Percentiles rank a stretch among this genome's conserved stretches.
These are phyloP conservation scores for Helicostylum pulchrum DNA, from an alignment of 192 early-diverging fungal genomes.

Conservation along the genomic window DNA sequence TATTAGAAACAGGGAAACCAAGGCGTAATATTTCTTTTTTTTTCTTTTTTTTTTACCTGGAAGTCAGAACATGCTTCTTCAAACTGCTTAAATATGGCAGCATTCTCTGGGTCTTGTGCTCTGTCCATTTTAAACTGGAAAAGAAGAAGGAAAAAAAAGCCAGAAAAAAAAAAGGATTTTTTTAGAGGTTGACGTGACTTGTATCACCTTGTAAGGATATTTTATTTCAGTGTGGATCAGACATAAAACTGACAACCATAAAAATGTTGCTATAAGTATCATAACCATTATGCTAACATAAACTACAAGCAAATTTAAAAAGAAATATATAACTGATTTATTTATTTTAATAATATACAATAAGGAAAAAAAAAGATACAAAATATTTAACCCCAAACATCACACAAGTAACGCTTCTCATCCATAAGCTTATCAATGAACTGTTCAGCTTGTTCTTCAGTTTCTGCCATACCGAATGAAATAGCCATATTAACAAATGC, in stretches of 20 bases:
- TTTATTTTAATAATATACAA: neutral
- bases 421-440: conserved; percentile 15
- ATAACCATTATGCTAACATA: too few species aligned
- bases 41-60: conserved; percentile 36
- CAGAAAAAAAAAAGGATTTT: neutral
- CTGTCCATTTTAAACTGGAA: neutral
- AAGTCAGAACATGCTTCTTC: conserved; percentile 54
- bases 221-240: too few species aligned
- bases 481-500: conserved; percentile 18
- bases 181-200: too few species aligned
- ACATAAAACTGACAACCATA: too few species aligned
- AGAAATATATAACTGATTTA: too few species aligned
- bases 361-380: neutral
- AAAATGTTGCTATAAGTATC: too few species aligned
- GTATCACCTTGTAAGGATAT: too few species aligned
- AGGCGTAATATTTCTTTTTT: neutral
- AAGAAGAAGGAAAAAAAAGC: neutral
- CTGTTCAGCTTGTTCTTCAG: conserved; percentile 23
- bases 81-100: conserved; percentile 39
- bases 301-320: too few species aligned
- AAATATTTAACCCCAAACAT: conserved; percentile 34
- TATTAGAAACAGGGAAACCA: too few species aligned
- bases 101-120: conserved; percentile 30
- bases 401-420: conserved; percentile 25
- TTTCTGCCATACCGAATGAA: conserved; percentile 19